Percentiles rank a stretch among this genome's conserved stretches.
These are phyloP conservation scores for Arthrobotrys iridis DNA, from an alignment of 2,329 filamentous ascomycete species.

Conservation along the genomic window DNA sequence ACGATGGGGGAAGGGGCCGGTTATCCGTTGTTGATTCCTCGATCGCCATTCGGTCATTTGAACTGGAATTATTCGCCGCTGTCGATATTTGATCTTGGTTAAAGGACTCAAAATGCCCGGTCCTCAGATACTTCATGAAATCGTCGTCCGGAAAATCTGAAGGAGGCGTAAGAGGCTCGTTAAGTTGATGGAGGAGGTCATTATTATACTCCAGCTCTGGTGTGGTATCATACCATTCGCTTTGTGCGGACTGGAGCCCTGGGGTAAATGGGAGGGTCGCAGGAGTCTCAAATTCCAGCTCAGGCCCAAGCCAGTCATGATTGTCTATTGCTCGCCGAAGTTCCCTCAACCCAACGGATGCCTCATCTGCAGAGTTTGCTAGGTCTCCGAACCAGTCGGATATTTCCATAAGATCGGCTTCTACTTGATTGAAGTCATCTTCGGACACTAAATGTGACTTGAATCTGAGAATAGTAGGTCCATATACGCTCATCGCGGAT, in stretches of 20 bases:
- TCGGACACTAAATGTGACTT: neutral
- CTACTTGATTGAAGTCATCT: neutral
- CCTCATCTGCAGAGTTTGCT: neutral
- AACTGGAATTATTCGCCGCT: too few relatives aligned
- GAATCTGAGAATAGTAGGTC: neutral
- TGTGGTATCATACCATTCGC: neutral
- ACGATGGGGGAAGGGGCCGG: too few relatives aligned
- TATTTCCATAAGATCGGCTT: neutral
- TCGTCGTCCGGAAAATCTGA: neutral
- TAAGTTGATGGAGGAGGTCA: neutral
- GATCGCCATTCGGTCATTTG: neutral
- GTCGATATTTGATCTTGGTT: too few relatives aligned
- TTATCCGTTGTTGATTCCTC: neutral
- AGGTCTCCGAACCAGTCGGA: neutral
- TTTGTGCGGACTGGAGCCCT: neutral
- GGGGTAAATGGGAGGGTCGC: conserved; percentile 4
- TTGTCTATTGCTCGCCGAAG: neutral
- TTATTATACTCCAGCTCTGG: too few relatives aligned
- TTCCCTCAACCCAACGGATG: neutral
- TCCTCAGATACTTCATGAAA: neutral
- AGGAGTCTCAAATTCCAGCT: neutral
- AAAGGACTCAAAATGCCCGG: neutral
- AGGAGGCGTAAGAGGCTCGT: neutral
- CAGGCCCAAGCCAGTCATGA: neutral
- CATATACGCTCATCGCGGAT: neutral